phyloP scores from a whole-genome alignment of 2,329 filamentous ascomycete species.

The Colletotrichum sublineola region DNA sequence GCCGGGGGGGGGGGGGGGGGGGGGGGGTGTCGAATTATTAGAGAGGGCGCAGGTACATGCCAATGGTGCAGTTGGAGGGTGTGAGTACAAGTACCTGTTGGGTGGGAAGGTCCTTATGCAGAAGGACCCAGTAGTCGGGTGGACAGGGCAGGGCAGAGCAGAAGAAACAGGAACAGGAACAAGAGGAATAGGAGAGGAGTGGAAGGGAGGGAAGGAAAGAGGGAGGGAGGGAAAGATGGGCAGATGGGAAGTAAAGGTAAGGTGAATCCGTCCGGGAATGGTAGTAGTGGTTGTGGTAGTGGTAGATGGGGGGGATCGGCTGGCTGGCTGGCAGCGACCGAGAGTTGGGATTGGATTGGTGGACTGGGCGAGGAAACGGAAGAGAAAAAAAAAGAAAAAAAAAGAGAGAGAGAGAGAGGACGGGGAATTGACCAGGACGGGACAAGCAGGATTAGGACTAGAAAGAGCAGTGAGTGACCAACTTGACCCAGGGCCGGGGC shows the following conservation, averaged over 20 bases:
- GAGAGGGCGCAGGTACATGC: slow-evolving; percentile 30
- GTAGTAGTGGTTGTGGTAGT: neutral
- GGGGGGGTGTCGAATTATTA: slow-evolving; percentile 34
- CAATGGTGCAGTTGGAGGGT: slow-evolving; percentile 4
- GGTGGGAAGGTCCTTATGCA: slow-evolving; percentile 28
- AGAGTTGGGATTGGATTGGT: neutral
- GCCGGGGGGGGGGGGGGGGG: slow-evolving; percentile 39
- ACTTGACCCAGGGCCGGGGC: slow-evolving; percentile 18
- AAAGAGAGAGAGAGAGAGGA: neutral
- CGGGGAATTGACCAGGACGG: slow-evolving; percentile 15
- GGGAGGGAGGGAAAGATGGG: neutral
- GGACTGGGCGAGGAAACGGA: neutral
- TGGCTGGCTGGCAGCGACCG: slow-evolving; percentile 5
- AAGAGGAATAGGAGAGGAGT: slow-evolving; percentile 21
- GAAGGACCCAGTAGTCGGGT: slow-evolving; percentile 38
- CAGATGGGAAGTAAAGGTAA: neutral
- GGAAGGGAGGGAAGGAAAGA: neutral
- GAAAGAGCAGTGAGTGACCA: neutral
- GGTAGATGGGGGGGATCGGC: slow-evolving; percentile 6
- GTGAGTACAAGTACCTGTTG: slow-evolving; percentile 19
- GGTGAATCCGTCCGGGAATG: slow-evolving; percentile 4
- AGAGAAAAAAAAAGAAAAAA: neutral
- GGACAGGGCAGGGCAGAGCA: slow-evolving; percentile 30
- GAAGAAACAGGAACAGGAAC: slow-evolving; percentile 16
- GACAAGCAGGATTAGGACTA: slow-evolving; percentile 19